These are phyloP conservation scores for Ceriops zippeliana DNA, from an alignment of 345 rosid genomes.

Conservation along the genomic window DNA sequence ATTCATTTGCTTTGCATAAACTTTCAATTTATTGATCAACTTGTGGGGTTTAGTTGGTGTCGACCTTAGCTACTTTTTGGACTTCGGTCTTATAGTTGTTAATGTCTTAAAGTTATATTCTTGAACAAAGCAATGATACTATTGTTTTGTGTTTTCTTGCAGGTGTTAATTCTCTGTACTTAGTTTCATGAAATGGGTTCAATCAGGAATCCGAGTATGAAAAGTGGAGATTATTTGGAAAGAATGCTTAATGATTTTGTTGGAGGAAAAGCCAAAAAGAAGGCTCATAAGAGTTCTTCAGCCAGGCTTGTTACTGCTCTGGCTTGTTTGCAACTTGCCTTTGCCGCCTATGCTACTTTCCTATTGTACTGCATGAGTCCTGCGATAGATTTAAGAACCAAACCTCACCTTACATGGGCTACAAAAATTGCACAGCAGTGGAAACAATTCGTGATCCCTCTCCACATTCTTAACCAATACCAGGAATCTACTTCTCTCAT, in stretches of 20 bases:
- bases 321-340: constrained; percentile 76
- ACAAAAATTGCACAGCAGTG: constrained; percentile 67
- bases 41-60: constrained; percentile 19
- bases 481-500: constrained; percentile 52
- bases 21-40: background rate
- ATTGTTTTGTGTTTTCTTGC: constrained; percentile 1
- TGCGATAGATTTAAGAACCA: constrained; percentile 60
- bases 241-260: constrained; percentile 67
- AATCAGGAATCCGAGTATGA: constrained; percentile 43
- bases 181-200: constrained; percentile 54
- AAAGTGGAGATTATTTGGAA: constrained; percentile 70
- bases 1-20: background rate
- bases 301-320: constrained; percentile 63
- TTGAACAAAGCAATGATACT: constrained; percentile 12
- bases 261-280: constrained; percentile 46
- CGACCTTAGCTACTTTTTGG: constrained; percentile 1
- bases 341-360: constrained; percentile 87
- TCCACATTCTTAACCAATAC: constrained; percentile 55
- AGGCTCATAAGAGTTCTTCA: constrained; percentile 30
- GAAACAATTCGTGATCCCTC: constrained; percentile 64
- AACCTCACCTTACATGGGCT: constrained; percentile 91
- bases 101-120: background rate
- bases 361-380: constrained; percentile 92
- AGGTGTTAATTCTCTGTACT: constrained; percentile 25
- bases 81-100: background rate